Evolutionary conservation across 768 basidiomycete species (phyloP).

Genomic region (Termitomyces sp.): DNA sequence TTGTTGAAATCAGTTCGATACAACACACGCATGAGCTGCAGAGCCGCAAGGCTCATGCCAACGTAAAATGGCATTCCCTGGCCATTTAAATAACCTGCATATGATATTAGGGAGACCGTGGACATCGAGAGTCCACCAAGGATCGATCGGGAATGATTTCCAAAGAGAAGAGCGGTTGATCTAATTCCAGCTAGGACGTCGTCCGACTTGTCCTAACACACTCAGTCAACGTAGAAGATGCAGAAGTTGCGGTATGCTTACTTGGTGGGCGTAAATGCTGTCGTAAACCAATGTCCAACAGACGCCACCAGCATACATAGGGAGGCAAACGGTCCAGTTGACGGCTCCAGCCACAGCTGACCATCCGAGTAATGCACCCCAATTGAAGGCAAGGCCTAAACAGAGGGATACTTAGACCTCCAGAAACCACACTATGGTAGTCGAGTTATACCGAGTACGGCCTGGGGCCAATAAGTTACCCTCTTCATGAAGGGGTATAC

Average conservation of each 20-base stretch:
- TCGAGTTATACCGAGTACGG: conserved; percentile 70
- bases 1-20: conserved; percentile 69
- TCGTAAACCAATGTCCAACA: conserved; percentile 97
- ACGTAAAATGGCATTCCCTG: conserved; percentile 78
- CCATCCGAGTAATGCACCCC: conserved; percentile 96
- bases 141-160: conserved; percentile 67
- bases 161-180: conserved; percentile 92
- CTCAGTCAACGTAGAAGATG: not conserved
- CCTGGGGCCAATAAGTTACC: conserved; percentile 94
- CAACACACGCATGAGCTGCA: conserved; percentile 77
- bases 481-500: conserved; percentile 98
- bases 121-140: conserved; percentile 69
- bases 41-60: conserved; percentile 65
- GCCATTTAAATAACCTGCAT: conserved; percentile 75
- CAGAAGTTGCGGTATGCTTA: conserved; percentile 21
- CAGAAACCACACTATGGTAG: not conserved
- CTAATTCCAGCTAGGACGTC: conserved; percentile 85
- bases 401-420: not conserved
- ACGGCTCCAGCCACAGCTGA: conserved; percentile 83
- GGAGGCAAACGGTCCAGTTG: conserved; percentile 78
- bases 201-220: conserved; percentile 79
- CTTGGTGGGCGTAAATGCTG: conserved; percentile 97
- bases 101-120: conserved; percentile 67
- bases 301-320: conserved; percentile 86
- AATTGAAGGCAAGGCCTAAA: conserved; percentile 91